Evolutionary conservation across 345 rosid species (phyloP), one percentile per base, ranked within the genome.

Genomic region (Hypericum androsaemum): DNA sequence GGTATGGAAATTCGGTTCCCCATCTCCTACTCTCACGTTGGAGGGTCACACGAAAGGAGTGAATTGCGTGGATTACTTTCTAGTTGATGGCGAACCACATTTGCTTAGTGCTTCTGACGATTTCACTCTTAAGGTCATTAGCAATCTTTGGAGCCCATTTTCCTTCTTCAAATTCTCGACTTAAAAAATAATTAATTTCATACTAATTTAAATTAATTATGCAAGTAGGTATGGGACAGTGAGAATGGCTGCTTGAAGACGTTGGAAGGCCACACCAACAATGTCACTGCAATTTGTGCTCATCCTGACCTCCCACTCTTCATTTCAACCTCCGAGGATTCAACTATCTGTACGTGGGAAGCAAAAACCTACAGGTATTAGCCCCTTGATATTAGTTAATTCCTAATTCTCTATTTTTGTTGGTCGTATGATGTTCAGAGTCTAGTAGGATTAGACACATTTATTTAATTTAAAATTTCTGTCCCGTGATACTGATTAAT

Each of bases 81-180:
- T 32, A 2, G 36, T 37, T 22, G 57, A 10, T 40, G 61, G 57
- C 2, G 58, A 52, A 12, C 56, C 32, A 5, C 47, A 50, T 56
- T 47, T 74, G 10, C 12, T 67, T 7, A 71, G 66, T 15, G 79
- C 75, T 13, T 71, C 71, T 14, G 73, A 74, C 53, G 76, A 74
- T 53, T 44, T 37, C 48, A 61, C 68, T 39, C 32, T 60, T 8
- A 72, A 72, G 73, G 77, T 66, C 17, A 32, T 52, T n/a, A 9
- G 37, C 28, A 53, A 15, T 0, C 5, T 5, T 16, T 22, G 32
- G 6, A 6, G 37, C 0, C 12, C 44, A 7, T 45, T 55, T 7
- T 37, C 38, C 7, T 10, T 17, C 12, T 38, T 5, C 57, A 2
- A 22, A 35, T 17, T 9, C 6, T 6, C 39, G 7, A 46, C 12